Evolutionary conservation across 495 filamentous ascomycete genomes (phyloP).

Genomic region (Daldinia grandis): DNA sequence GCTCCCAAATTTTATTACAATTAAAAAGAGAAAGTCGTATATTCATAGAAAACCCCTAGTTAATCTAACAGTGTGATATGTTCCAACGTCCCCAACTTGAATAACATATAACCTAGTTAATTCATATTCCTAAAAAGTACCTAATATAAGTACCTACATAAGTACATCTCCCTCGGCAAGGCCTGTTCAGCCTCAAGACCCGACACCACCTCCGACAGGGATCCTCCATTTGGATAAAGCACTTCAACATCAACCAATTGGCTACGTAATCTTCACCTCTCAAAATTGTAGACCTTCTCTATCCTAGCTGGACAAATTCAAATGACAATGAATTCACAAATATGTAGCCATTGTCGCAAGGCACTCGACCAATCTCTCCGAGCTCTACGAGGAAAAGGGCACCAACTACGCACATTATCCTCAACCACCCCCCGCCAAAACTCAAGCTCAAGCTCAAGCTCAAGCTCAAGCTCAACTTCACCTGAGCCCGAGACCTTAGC

Average conservation of each 20-base stretch:
- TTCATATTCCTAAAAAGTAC: slow-evolving; percentile 10
- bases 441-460: not conserved
- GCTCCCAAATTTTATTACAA: not conserved
- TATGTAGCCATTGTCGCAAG: slow-evolving; percentile 34
- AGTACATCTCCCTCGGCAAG: slow-evolving; percentile 4
- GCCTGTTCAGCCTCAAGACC: slow-evolving; percentile 31
- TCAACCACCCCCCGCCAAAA: slow-evolving; percentile 22
- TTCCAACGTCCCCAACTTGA: not conserved
- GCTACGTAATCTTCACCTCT: not conserved
- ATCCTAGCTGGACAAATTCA: not conserved
- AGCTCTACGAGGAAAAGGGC: not conserved
- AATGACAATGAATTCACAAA: slow-evolving; percentile 35
- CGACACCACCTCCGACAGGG: slow-evolving; percentile 22
- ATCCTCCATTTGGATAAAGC: slow-evolving; percentile 11
- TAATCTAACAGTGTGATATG: not conserved
- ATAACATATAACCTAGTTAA: not conserved
- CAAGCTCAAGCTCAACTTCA: no score
- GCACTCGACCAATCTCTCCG: slow-evolving; percentile 33
- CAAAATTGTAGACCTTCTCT: not conserved
- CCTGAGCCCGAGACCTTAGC: slow-evolving; percentile 3
- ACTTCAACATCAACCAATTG: not conserved
- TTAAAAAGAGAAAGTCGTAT: not conserved
- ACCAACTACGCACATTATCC: slow-evolving; percentile 22
- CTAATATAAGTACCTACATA: no score
- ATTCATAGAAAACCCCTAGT: not conserved